Evolutionary conservation across 176 grass and related monocot species (phyloP), one percentile per base, ranked within the genome.

Genomic region (Eragrostis curvula): DNA sequence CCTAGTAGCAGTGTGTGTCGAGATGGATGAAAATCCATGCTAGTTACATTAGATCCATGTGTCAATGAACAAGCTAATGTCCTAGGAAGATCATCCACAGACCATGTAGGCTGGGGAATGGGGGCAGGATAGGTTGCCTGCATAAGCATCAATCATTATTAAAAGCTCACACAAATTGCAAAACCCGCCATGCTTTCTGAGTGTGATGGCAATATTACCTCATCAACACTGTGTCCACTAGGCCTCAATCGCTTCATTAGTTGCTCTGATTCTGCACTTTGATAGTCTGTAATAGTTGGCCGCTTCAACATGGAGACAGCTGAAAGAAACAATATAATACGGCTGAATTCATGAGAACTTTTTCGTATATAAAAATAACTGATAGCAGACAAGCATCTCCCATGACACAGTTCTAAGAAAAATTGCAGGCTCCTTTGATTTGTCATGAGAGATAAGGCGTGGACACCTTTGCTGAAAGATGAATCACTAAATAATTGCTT

Each of bases 21-120:
- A 59, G 87, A 83, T 21, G 93, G 96, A 85, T 98, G 96, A 70
- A 98, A 98, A 79, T 98, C 96, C 96, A 98, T 95, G 88, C 90
- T 93, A 78, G 88, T 95, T 42, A 95, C 92, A 88, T 60, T 93
- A 74, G 90, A 93, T 81, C 92, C 96, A 78, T 93, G 90, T 71
- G 86, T 68, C 17, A 98, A 84, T 40, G 96, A 72, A 91, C 90
- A 95, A 75, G 78, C 86, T 68, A 91, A 87, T 52, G 90, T 69
- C 79, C 86, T 93, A 23, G 96, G 96, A 71, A 98, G 87, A 84
- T 98, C 96, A 81, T 98, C 96, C 69, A 95, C 51, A 29, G 95
- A 98, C 92, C 88, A 91, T 45, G 84, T 43, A 89, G 78, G 66
- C 80, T 95, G 96, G 67, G 86, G 79, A 81, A 84, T 90, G 73